Percentiles rank a stretch among this genome's conserved stretches.
Conservation (phyloP, 2,329 filamentous ascomycete genomes). For the Calonectria pteridis region DNA sequence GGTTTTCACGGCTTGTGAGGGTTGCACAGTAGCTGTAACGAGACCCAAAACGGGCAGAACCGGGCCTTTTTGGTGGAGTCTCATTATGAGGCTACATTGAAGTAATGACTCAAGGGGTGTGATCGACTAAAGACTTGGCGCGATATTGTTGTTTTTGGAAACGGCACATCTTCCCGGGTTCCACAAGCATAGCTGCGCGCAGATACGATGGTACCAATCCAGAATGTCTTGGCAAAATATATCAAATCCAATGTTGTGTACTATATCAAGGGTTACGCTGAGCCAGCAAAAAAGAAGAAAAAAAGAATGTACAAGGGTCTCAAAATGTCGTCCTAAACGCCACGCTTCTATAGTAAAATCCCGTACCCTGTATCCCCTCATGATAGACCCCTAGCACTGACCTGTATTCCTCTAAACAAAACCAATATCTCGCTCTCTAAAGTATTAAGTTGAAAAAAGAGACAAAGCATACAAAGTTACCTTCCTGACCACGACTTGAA, state of each 20-base stretch:
- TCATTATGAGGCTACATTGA: not conserved
- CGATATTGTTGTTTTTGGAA: not conserved
- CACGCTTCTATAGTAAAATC: slow-evolving; percentile 6
- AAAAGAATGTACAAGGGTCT: not conserved
- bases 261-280: not conserved
- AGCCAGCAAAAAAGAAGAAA: not conserved
- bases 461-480: slow-evolving; percentile 29
- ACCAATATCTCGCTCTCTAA: not conserved
- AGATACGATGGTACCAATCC: not conserved
- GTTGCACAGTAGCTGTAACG: not conserved
- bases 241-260: not conserved
- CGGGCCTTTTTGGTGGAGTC: slow-evolving; percentile 11
- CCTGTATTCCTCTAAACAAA: slow-evolving; percentile 5
- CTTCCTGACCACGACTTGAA: slow-evolving; percentile 50
- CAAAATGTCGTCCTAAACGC: not conserved
- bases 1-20: not conserved
- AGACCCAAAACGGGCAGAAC: slow-evolving; percentile 3
- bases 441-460: not conserved
- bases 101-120: not conserved
- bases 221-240: not conserved
- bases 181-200: not conserved
- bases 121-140: slow-evolving; percentile 3
- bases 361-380: not conserved
- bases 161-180: slow-evolving; percentile 8
- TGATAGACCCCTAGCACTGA: not conserved